Evolutionary conservation across 345 rosid genomes (phyloP).

Genomic region (Eucalyptus curtisii): DNA sequence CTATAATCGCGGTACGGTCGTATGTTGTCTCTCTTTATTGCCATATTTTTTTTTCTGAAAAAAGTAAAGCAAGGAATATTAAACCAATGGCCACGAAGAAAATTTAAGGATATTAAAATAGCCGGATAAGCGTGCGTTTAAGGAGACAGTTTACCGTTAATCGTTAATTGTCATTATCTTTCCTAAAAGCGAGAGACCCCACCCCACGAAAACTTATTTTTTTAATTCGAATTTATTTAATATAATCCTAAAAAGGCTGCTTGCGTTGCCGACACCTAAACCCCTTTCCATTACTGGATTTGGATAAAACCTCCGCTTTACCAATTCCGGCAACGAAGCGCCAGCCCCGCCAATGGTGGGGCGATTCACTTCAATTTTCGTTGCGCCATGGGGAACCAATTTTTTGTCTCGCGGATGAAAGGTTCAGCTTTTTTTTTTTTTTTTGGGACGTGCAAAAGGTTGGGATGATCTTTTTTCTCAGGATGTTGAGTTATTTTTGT

Average conservation of each 20-base stretch:
- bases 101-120: not conserved
- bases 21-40: not conserved
- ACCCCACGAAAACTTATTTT: not conserved
- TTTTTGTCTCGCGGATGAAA: not conserved
- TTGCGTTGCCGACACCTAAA: not conserved
- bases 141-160: constrained; percentile 33
- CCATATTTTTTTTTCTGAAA: not conserved
- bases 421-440: not conserved
- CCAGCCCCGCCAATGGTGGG: not conserved
- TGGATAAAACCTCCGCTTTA: not conserved
- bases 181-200: not conserved
- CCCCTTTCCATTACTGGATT: not conserved
- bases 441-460: too few relatives aligned
- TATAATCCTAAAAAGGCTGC: not conserved
- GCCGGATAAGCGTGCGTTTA: not conserved
- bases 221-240: not conserved
- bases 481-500: not conserved
- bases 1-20: not conserved
- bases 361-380: accelerated
- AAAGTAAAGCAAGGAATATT: not conserved
- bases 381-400: not conserved
- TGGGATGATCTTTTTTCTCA: not conserved
- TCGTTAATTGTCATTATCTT: constrained; percentile 35
- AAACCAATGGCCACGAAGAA: not conserved
- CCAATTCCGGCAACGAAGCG: not conserved